Evolutionary conservation across 139 green algal species (phyloP), one percentile per base, ranked within the genome.

Genomic region (Pseudopediastrum boryanum): DNA sequence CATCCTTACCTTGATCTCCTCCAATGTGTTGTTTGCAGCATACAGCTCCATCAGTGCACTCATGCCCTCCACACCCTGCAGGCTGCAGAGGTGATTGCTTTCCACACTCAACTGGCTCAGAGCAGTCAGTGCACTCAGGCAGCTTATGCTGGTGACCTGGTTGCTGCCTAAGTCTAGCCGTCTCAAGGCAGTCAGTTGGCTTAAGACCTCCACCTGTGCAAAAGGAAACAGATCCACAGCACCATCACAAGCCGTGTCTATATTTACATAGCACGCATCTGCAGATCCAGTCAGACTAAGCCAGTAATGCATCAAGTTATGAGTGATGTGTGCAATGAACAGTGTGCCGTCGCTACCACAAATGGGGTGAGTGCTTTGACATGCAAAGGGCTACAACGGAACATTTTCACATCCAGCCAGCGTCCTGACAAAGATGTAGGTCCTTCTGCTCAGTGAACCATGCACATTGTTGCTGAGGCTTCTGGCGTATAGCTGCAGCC

Each of bases 11-110:
- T 76, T 71, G 39, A 77, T 44, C 21, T 80, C 65, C 23, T 29
- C 68, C 41, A 90, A 27, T 3, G 63, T 54, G 65, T 92, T 91
- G 70, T 83, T 71, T 54, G 84, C 89, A 33, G 86, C 82, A 79
- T 95, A 95, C 54, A 96, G 79, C 83, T 95, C 90, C 88, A 95
- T 84, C 43, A 96, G 81, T 23, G 50, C 59, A 2, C 52, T 72
- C 25, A 95, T 52, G 12, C 42, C 29, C 42, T 85, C 74, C 36
- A 92, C 36, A 0, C 90, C 87, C 42, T 73, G 77, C 73, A 94
- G 61, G 39, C 69, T 85, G 9, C 36, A 75, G n/a, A 94, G 71
- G 12, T 78, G 44, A 74, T 93, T 93, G 83, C 85, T 84, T 76
- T 93, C 86, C 27, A 91, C 33, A 42, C 58, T 84, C n/a, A 95